Base-by-base conservation (phyloP, 1,284 basidiomycete species). In the Boletus semigastroideus region DNA sequence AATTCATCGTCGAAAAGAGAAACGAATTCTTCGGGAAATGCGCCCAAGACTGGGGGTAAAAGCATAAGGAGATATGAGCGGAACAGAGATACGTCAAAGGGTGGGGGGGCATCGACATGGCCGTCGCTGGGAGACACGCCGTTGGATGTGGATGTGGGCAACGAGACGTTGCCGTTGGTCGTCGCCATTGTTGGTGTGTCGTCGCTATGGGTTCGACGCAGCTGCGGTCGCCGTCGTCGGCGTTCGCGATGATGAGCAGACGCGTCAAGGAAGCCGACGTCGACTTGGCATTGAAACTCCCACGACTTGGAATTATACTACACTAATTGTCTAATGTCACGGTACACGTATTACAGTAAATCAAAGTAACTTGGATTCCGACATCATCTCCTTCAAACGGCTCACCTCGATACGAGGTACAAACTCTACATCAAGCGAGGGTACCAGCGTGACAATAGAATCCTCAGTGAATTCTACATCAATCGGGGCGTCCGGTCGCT, bases 31-130 rank as follows among this genome's bases (percentile, higher is more conserved):
- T 76, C 74, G 2, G 75, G 73, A 14, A 72, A 65, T 5, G 87
- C 84, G 12, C 83, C 88, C 20, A 93, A 77, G 1, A 92, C 77
- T 16, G 90, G 86, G 1, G 90, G 90, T 2, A 94, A 73, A 27
- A 94, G 74, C 1, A 81, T 75, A 41, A 80, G 72, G 33, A 94
- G 75, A 70, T 92, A 93, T 14, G 75, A 72, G 57, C 77, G 80
- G 62, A 89, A 86, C 56, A 84, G 67, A 31, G 75, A 73, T 5
- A 84, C 66, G 66, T 89, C 86, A 65, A 87, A 88, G 12, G 69
- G 66, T 4, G 66, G 56, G 6, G 65, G 54, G 1, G 62, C 46
- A 53, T 67, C 67, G 40, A 66, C 62, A 13, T 62, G 57, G 42
- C 64, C 49, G 38, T 71, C 65, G 19, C 56, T 55, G 9, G 62